Evolutionary conservation across 441 rosid genomes (phyloP).

Genomic region (Caryocar brasiliense): DNA sequence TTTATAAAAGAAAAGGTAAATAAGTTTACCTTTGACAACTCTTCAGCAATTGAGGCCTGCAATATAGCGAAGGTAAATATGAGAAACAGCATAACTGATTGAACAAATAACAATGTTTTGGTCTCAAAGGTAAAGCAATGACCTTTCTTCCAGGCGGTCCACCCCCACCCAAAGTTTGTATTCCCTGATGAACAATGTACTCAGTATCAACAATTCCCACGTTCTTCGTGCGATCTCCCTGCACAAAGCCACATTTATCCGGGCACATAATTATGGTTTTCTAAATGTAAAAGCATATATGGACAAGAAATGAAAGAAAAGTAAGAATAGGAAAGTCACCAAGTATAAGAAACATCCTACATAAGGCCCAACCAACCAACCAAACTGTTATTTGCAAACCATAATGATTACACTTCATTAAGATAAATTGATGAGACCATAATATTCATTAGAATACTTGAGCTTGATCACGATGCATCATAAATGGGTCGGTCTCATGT

Average conservation of each 20-base stretch:
- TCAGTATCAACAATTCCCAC: constrained; percentile 87
- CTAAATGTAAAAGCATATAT: not conserved
- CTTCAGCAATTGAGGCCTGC: constrained; percentile 16
- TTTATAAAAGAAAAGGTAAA: not conserved
- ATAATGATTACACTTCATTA: too few species aligned
- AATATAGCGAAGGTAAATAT: not conserved
- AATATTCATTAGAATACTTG: too few species aligned
- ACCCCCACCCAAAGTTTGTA: constrained; percentile 67
- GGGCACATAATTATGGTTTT: not conserved
- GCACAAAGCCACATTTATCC: constrained; percentile 7
- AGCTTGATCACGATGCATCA: too few species aligned
- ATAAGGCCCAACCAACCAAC: too few species aligned
- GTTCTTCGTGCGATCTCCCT: constrained; percentile 83
- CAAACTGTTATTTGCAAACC: too few species aligned
- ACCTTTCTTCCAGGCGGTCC: constrained; percentile 43
- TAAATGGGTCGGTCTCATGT: too few species aligned
- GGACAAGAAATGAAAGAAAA: not conserved
- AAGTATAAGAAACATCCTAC: too few species aligned
- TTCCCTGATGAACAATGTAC: constrained; percentile 74
- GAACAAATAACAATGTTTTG: not conserved
- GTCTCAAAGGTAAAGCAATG: not conserved
- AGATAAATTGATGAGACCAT: too few species aligned
- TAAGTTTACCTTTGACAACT: constrained; percentile 16
- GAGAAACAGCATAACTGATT: not conserved
- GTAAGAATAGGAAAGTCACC: not conserved